Evolutionary conservation across 768 basidiomycete genomes (phyloP).

Genomic region (Mycena vulgaris): DNA sequence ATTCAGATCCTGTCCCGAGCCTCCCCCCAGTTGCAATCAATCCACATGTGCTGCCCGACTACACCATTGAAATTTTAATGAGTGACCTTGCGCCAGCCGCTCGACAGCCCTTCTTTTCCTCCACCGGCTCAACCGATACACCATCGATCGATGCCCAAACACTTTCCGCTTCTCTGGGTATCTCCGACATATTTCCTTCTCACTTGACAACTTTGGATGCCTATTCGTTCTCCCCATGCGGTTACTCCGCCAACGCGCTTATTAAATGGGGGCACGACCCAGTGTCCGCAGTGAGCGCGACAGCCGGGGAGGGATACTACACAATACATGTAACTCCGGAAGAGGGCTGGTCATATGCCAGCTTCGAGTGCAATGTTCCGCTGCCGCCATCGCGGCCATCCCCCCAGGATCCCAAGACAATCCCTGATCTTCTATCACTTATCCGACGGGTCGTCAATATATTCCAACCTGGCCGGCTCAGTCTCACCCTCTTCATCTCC

Average conservation of each 20-base stretch:
- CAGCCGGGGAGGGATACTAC: constrained; percentile 89
- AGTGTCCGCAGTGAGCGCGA: constrained; percentile 40
- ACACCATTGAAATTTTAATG: constrained; percentile 99
- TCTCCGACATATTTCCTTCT: constrained; percentile 85
- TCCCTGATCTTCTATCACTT: constrained; percentile 86
- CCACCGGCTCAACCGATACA: constrained; percentile 47
- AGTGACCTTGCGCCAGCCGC: constrained; percentile 85
- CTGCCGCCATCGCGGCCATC: constrained; percentile 57
- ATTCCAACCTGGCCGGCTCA: constrained; percentile 90
- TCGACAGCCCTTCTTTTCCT: constrained; percentile 83
- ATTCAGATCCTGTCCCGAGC: constrained; percentile 39
- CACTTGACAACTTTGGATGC: constrained; percentile 90
- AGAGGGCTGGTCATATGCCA: constrained; percentile 98
- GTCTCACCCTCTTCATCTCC: constrained; percentile 93
- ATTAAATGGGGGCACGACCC: constrained; percentile 70
- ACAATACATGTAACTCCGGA: constrained; percentile 99
- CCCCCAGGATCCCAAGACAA: constrained; percentile 48
- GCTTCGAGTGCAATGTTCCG: constrained; percentile 98
- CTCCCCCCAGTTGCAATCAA: constrained; percentile 32
- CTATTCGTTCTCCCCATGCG: constrained; percentile 95
- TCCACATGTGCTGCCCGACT: constrained; percentile 70
- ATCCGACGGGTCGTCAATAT: constrained; percentile 92
- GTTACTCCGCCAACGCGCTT: constrained; percentile 95
- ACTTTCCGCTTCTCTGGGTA: constrained; percentile 82
- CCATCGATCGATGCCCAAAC: constrained; percentile 70